phyloP scores from a whole-genome alignment of 2,329 filamentous ascomycete genomes.

The Cephalotrichum gorgonifer region DNA sequence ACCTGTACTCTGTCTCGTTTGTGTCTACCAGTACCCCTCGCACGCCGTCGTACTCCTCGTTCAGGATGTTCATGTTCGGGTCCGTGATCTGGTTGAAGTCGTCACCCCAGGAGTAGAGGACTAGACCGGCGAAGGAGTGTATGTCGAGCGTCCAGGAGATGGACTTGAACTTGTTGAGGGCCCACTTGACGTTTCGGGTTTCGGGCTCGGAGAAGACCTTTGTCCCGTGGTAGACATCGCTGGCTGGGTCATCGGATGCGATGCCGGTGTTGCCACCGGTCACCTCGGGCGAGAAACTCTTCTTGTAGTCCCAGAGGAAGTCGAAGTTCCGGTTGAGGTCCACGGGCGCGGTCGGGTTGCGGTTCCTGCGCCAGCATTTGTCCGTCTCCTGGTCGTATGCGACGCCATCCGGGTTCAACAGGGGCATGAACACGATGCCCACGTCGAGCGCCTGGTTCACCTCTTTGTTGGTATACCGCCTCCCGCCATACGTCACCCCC shows the following conservation, averaged over 20 bases:
- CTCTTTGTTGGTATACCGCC: conserved; percentile 38
- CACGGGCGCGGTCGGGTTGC: conserved; percentile 32
- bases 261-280: conserved; percentile 22
- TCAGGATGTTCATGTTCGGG: conserved; percentile 38
- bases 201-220: conserved; percentile 44
- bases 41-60: conserved; percentile 37
- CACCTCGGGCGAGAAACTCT: conserved; percentile 28
- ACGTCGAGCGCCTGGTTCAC: conserved; percentile 39
- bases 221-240: conserved; percentile 39
- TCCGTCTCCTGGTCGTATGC: conserved; percentile 38
- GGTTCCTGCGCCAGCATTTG: conserved; percentile 46
- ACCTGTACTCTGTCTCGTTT: conserved; percentile 25
- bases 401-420: conserved; percentile 45
- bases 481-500: conserved; percentile 40
- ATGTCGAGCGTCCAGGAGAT: conserved; percentile 49
- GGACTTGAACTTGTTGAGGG: conserved; percentile 36
- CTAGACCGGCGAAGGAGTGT: conserved; percentile 40
- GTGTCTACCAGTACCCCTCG: conserved; percentile 31
- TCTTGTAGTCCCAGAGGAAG: conserved; percentile 43
- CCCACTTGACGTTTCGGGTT: conserved; percentile 41
- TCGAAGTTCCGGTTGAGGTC: conserved; percentile 50
- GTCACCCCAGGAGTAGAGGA: conserved; percentile 48
- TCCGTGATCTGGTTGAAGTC: conserved; percentile 38
- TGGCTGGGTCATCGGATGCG: conserved; percentile 24
- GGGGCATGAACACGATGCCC: conserved; percentile 41